These are phyloP conservation scores for Orychophragmus violaceus DNA, from an alignment of 345 rosid genomes.

Conservation along the genomic window DNA sequence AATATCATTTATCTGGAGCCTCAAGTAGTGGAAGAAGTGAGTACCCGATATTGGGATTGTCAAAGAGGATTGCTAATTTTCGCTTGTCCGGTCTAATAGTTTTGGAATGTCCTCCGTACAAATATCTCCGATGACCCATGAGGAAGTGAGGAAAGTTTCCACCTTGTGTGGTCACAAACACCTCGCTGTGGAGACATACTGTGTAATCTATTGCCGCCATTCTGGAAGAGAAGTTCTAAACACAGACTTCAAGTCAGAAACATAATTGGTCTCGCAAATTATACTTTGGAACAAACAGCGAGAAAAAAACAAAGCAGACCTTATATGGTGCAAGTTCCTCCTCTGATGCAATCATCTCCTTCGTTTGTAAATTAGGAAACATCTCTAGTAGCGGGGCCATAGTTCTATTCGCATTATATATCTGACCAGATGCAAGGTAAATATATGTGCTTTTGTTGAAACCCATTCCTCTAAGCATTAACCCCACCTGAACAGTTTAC, in stretches of 20 bases:
- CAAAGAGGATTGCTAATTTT: constrained; percentile 84
- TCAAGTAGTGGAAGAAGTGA: constrained; percentile 8
- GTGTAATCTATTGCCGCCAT: constrained; percentile 99
- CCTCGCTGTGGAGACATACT: constrained; percentile 99
- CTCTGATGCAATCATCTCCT: constrained; percentile 78
- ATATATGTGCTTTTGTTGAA: constrained; percentile 77
- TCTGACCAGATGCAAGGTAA: constrained; percentile 90
- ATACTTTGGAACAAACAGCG: not conserved
- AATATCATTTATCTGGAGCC: not conserved
- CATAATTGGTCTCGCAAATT: not conserved
- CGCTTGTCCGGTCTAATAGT: constrained; percentile 97
- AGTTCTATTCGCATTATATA: constrained; percentile 83
- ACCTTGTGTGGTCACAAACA: constrained; percentile 98
- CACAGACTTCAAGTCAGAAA: constrained; percentile 33
- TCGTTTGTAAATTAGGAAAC: constrained; percentile 92
- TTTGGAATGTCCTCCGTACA: constrained; percentile 93
- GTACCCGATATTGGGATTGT: constrained; percentile 86
- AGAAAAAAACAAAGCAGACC: constrained; percentile 39
- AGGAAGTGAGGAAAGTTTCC: constrained; percentile 98
- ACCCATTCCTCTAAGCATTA: constrained; percentile 99
- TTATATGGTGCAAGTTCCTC: constrained; percentile 83
- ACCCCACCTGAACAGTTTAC: constrained; percentile 59
- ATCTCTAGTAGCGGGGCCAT: constrained; percentile 93
- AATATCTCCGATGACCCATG: constrained; percentile 91
- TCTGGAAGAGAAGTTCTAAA: constrained; percentile 93